A percentile compares a stretch with the other conserved stretches of the same genome.
These are phyloP conservation scores for Apiospora pterosperma DNA, from an alignment of 2,329 filamentous ascomycete genomes.

Conservation along the genomic window DNA sequence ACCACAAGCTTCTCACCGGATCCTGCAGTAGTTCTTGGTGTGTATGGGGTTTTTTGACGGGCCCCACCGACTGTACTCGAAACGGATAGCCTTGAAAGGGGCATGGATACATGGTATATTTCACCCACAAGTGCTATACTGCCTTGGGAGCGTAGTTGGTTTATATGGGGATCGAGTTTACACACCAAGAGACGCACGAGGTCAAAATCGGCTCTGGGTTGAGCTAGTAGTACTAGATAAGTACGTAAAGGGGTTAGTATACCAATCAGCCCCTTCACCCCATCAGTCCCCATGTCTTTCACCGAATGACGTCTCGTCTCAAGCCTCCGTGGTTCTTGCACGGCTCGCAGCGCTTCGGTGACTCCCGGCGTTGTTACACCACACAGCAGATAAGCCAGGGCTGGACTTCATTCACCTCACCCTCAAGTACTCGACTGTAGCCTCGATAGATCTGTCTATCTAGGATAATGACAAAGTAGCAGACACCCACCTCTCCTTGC, in stretches of 20 bases:
- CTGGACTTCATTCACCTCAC: not conserved
- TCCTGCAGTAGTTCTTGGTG: not conserved
- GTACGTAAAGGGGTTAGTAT: not conserved
- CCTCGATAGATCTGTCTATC: not conserved
- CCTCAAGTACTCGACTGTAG: not conserved
- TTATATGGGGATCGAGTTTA: not conserved
- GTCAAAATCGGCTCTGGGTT: not conserved
- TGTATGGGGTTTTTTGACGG: not conserved
- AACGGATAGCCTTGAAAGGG: not conserved
- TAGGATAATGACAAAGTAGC: not conserved
- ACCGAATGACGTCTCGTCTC: constrained; percentile 7
- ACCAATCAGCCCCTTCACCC: not conserved
- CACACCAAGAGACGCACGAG: too few species aligned
- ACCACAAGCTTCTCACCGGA: not conserved
- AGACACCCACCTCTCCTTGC: not conserved
- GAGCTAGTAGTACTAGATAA: not conserved
- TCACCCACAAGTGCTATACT: not conserved
- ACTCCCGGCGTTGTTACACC: not conserved
- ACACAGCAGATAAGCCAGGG: not conserved
- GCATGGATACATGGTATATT: not conserved
- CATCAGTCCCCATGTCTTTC: constrained; percentile 3
- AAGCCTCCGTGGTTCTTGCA: not conserved
- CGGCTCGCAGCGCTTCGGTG: not conserved
- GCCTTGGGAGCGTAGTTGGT: not conserved
- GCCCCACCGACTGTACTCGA: not conserved